Conservation (phyloP, 2,329 filamentous ascomycete genomes). For the Coniochaeta sp. region DNA sequence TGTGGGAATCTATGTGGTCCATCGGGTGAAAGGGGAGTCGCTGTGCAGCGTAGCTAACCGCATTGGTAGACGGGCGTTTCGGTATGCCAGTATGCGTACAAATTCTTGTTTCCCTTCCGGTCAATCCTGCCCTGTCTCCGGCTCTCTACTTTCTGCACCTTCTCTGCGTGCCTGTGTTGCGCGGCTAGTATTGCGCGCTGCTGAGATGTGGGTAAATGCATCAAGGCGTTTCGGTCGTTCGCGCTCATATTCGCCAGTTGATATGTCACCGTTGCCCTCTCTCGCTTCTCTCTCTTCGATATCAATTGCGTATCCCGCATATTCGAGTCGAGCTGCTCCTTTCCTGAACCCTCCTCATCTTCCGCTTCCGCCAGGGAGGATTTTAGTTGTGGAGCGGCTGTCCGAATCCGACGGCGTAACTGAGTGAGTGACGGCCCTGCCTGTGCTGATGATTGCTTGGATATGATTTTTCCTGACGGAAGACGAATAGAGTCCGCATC, state of each 20-base stretch:
- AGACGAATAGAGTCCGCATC: slow-evolving; percentile 23
- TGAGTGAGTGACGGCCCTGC: slow-evolving; percentile 7
- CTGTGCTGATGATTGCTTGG: slow-evolving; percentile 10
- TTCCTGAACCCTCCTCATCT: background rate
- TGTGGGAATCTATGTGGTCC: too few relatives aligned
- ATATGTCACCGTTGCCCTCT: background rate
- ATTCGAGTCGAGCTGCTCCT: background rate
- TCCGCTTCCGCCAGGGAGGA: background rate
- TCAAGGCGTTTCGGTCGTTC: slow-evolving; percentile 17
- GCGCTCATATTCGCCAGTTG: slow-evolving; percentile 18
- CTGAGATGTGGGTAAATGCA: slow-evolving; percentile 20
- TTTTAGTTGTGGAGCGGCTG: background rate
- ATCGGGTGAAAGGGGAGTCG: too few relatives aligned
- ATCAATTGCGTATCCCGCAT: background rate
- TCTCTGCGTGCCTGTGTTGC: slow-evolving; percentile 18
- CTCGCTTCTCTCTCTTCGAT: slow-evolving; percentile 7
- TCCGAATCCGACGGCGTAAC: background rate
- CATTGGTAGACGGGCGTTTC: slow-evolving; percentile 23
- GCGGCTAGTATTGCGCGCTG: slow-evolving; percentile 19
- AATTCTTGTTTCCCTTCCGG: slow-evolving; percentile 24
- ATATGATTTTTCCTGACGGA: slow-evolving; percentile 26
- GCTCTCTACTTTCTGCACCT: slow-evolving; percentile 19
- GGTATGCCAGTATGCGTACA: slow-evolving; percentile 24
- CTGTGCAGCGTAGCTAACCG: slow-evolving; percentile 12
- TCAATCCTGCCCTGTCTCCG: slow-evolving; percentile 18